Evolutionary conservation across 139 green algal species (phyloP), one percentile per base, ranked within the genome.

Genomic region (Astrephomene gubernaculifera): DNA sequence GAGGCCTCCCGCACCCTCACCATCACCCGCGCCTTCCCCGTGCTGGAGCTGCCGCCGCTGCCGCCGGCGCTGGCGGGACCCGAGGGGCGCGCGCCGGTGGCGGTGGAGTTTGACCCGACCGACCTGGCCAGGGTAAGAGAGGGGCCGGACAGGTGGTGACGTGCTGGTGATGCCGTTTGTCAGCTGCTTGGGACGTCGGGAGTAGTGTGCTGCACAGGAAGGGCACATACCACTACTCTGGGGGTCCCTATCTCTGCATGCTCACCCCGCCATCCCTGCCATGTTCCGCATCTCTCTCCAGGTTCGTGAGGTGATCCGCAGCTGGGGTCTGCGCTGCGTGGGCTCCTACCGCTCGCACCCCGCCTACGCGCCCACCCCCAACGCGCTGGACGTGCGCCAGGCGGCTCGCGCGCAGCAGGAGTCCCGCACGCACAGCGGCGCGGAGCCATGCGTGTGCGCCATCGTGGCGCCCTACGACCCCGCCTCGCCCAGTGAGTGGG

Each of bases 311-410:
- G 82, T 89, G 76, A 85, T 92, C n/a, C 38, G 33, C 4, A 71
- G 86, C 24, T 85, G 84, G 43, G 86, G 82, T 24, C 43, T 92
- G 17, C 27, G 27, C 45, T 87, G 89, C 3, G 89, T 97, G 29
- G 94, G 94, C 29, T 95, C 93, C 89, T 97, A 97, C 82, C 94
- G 96, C 87, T 94, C 90, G 10, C 94, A 97, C 83, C 94, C 94
- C 41, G 91, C 81, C 64, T 96, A 95, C 82, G 68, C 87, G 5
- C 71, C 90, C 1, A 57, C 88, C 43, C 94, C 94, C 27, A 94
- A 90, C 54, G 81, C 85, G 57, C 94, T 96, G 33, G 94, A 97
- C 87, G 91, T 96, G 27, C 81, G 25, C n/a, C 29, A 64, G 63
- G 45, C 45, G 70, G 84, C 45, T 80, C 86, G 52, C 0, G 71